A percentile compares a stretch with the other conserved stretches of the same genome.
phyloP scores from a whole-genome alignment of 495 filamentous ascomycete genomes.

The Lophiostoma macrostomum region DNA sequence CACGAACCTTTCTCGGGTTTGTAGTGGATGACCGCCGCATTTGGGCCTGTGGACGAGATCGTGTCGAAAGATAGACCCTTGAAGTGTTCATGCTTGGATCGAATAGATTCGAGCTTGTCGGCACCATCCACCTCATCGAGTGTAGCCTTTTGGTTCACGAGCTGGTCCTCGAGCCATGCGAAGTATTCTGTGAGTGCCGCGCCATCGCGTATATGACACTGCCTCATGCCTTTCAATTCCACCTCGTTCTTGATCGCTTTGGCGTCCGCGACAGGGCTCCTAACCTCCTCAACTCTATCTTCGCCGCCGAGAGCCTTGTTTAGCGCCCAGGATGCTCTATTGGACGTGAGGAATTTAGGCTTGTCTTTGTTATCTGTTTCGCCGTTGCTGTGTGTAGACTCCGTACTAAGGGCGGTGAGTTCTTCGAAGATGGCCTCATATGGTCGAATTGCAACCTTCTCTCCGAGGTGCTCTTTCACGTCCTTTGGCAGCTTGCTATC shows the following conservation, averaged over 20 bases:
- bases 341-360: slow-evolving; percentile 80
- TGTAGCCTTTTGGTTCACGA: slow-evolving; percentile 66
- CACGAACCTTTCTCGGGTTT: slow-evolving; percentile 83
- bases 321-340: slow-evolving; percentile 89
- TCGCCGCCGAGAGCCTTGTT: slow-evolving; percentile 86
- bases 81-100: slow-evolving; percentile 77
- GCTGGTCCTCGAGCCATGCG: slow-evolving; percentile 91
- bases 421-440: slow-evolving; percentile 84
- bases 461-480: slow-evolving; percentile 65
- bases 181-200: slow-evolving; percentile 91
- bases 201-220: slow-evolving; percentile 91
- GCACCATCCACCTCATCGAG: slow-evolving; percentile 89
- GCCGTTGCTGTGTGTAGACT: slow-evolving; percentile 32
- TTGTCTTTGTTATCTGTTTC: slow-evolving; percentile 40
- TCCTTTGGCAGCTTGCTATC: slow-evolving; percentile 69
- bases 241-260: slow-evolving; percentile 97
- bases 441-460: slow-evolving; percentile 73
- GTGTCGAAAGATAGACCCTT: slow-evolving; percentile 93
- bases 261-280: slow-evolving; percentile 86
- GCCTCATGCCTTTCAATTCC: slow-evolving; percentile 89
- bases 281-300: slow-evolving; percentile 76
- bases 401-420: slow-evolving; percentile 56
- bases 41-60: slow-evolving; percentile 91
- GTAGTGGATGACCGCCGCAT: slow-evolving; percentile 97
- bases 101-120: slow-evolving; percentile 81